Evolutionary conservation across 331 rosid genomes (phyloP).

Genomic region (Telfairia occidentalis): DNA sequence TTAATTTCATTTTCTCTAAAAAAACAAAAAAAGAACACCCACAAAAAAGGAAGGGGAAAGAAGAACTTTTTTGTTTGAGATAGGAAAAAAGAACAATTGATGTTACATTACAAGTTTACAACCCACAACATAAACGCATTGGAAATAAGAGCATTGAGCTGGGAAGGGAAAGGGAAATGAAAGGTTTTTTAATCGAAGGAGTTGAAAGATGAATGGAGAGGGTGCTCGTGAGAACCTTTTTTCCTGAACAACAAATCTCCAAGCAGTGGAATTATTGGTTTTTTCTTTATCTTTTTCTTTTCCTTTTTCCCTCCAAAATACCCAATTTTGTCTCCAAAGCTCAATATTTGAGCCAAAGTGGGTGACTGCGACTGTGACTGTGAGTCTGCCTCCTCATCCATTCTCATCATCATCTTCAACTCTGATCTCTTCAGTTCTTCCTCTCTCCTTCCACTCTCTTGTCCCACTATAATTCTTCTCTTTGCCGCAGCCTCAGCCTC

Average conservation of each 20-base stretch:
- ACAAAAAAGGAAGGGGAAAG: not conserved
- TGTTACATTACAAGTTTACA: not conserved
- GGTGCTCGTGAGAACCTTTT: constrained; percentile 29
- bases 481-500: constrained; percentile 42
- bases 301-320: constrained; percentile 21
- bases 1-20: too few species aligned
- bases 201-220: constrained; percentile 37
- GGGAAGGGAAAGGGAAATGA: not conserved
- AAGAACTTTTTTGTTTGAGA: too few species aligned
- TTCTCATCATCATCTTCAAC: constrained; percentile 12
- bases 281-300: constrained; percentile 49
- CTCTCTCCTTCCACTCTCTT: not conserved
- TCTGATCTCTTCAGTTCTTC: constrained; percentile 18
- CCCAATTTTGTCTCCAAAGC: constrained; percentile 29
- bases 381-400: constrained; percentile 20
- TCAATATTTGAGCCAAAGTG: constrained; percentile 46
- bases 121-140: not conserved
- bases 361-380: too few species aligned
- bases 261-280: constrained; percentile 82
- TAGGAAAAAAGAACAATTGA: not conserved
- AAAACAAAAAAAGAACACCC: not conserved
- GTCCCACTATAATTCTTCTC: not conserved
- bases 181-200: constrained; percentile 12
- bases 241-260: constrained; percentile 43
- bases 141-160: not conserved